A percentile compares a stretch with the other conserved stretches of the same genome.
phyloP scores from a whole-genome alignment of 192 early-diverging fungal genomes.

The Mortierella hygrophila region DNA sequence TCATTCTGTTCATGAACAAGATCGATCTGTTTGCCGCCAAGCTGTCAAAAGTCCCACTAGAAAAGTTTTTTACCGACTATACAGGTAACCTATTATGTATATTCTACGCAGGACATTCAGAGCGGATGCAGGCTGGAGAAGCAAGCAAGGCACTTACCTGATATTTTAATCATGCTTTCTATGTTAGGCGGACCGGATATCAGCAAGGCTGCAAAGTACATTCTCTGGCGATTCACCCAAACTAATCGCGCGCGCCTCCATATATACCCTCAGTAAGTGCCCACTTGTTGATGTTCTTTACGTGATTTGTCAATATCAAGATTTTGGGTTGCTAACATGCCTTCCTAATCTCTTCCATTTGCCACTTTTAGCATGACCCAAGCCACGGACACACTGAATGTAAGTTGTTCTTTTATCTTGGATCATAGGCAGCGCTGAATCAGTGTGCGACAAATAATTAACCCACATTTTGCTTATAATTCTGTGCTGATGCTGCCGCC shows the following conservation, averaged over 20 bases:
- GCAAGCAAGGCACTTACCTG: background rate
- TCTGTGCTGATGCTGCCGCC: background rate
- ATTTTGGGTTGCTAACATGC: background rate
- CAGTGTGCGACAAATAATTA: background rate
- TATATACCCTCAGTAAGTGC: conserved; percentile 84
- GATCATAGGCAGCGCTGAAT: too few species aligned
- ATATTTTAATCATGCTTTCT: background rate
- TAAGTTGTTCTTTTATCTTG: conserved; percentile 25
- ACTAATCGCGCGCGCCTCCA: conserved; percentile 76
- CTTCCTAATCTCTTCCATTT: background rate
- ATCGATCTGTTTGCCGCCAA: conserved; percentile 91
- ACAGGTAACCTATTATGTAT: conserved; percentile 41
- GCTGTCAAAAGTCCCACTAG: conserved; percentile 79
- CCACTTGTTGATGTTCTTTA: background rate
- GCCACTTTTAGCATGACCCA: conserved; percentile 76
- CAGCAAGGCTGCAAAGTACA: conserved; percentile 88
- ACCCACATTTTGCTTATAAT: background rate
- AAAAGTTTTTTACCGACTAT: conserved; percentile 92
- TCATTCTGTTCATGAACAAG: conserved; percentile 96
- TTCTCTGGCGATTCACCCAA: conserved; percentile 90
- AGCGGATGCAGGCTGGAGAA: background rate
- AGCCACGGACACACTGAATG: conserved; percentile 91
- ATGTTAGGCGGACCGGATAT: conserved; percentile 64
- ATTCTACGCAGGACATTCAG: background rate
- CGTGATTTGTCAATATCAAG: background rate